phyloP scores from a whole-genome alignment of 2,329 filamentous ascomycete genomes.

The Cytospora mali region DNA sequence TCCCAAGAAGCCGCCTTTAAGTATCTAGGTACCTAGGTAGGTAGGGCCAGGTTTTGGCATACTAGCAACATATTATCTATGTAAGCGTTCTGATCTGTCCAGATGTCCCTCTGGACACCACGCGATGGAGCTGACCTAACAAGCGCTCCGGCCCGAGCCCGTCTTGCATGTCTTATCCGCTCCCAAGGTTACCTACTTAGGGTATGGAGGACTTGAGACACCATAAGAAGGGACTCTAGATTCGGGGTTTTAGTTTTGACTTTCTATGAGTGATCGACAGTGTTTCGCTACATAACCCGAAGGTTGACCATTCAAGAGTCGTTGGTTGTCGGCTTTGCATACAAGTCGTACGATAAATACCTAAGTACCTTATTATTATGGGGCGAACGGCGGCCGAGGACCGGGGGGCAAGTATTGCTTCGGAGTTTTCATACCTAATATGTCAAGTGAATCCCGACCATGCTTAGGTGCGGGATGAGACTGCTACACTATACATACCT shows the following conservation, averaged over 20 bases:
- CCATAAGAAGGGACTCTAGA: constrained; percentile 3
- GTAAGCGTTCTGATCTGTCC: constrained; percentile 1
- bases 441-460: neutral
- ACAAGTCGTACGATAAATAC: neutral
- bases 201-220: constrained; percentile 14
- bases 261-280: neutral
- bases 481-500: too few relatives aligned
- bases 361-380: too few relatives aligned
- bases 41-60: too few relatives aligned
- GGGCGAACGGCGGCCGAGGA: neutral
- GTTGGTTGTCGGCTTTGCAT: neutral
- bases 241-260: neutral
- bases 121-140: constrained; percentile 8
- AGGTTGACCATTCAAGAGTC: too few relatives aligned
- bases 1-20: too few relatives aligned
- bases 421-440: neutral
- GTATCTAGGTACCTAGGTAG: too few relatives aligned
- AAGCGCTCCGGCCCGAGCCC: constrained; percentile 24
- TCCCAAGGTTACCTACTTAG: constrained; percentile 12
- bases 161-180: constrained; percentile 14
- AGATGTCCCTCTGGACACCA: neutral
- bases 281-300: too few relatives aligned
- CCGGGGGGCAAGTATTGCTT: too few relatives aligned
- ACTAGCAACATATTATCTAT: too few relatives aligned
- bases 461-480: too few relatives aligned